Conservation (phyloP, 2,329 filamentous ascomycete genomes). For the Fusarium tupiense region DNA sequence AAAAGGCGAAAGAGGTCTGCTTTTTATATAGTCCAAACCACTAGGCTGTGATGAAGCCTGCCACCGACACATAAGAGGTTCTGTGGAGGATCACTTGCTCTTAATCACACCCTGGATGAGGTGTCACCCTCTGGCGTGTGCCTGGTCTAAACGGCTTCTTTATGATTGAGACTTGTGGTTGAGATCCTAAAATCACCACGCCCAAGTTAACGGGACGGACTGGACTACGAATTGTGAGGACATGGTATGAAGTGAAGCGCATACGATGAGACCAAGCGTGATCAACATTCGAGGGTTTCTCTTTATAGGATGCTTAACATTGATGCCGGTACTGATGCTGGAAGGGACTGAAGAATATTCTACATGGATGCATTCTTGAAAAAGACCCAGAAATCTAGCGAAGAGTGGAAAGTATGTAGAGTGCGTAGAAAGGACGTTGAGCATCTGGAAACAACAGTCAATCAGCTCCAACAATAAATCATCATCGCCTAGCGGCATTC, state of each 20-base stretch:
- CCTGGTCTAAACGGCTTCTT: rapidly evolving
- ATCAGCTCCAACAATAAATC: background rate
- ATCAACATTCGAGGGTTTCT: rapidly evolving
- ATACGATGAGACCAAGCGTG: rapidly evolving
- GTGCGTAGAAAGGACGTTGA: rapidly evolving
- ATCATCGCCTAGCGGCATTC: too few species aligned
- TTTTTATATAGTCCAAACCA: too few species aligned
- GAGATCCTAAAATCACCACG: rapidly evolving
- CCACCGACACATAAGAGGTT: rapidly evolving
- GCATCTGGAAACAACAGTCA: background rate
- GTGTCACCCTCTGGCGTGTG: too few species aligned
- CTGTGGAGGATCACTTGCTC: rapidly evolving
- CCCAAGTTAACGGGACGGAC: rapidly evolving
- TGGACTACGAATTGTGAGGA: rapidly evolving
- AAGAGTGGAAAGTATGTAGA: rapidly evolving
- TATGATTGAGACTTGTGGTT: rapidly evolving
- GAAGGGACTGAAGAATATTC: too few species aligned
- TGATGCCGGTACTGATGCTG: background rate
- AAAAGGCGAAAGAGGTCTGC: background rate
- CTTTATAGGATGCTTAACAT: rapidly evolving
- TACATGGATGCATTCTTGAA: rapidly evolving
- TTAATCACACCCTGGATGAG: background rate
- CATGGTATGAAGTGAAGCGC: rapidly evolving
- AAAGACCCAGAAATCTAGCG: background rate
- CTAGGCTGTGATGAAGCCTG: background rate